Evolutionary conservation across 1,139 yeast genomes (phyloP), one percentile per base, ranked within the genome.

Genomic region (Wickerhamomyces sp.): DNA sequence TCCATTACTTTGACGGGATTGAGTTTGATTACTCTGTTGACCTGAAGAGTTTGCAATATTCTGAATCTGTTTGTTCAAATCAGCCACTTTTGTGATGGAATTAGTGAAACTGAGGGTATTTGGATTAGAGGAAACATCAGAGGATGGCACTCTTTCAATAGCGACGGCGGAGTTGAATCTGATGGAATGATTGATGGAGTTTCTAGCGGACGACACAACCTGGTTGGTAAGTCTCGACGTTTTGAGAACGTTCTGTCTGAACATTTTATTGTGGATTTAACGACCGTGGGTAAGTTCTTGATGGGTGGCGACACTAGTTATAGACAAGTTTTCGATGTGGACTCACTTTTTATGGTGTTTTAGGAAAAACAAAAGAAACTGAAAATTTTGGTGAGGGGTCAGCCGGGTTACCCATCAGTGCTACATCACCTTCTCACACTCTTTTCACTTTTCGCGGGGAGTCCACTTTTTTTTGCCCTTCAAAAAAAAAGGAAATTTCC

Each of bases 401-500:
- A n/a, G n/a, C n/a, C n/a, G n/a, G n/a, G n/a, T n/a, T n/a, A n/a
- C n/a, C n/a, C n/a, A n/a, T n/a, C n/a, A n/a, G n/a, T n/a, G n/a
- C n/a, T n/a, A n/a, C n/a, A n/a, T n/a, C n/a, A n/a, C n/a, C n/a
- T n/a, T n/a, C n/a, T n/a, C n/a, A n/a, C n/a, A n/a, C n/a, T n/a
- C n/a, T n/a, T n/a, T n/a, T n/a, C n/a, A n/a, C n/a, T n/a, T n/a
- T n/a, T n/a, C n/a, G n/a, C n/a, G n/a, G n/a, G n/a, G n/a, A n/a
- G n/a, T n/a, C n/a, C n/a, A n/a, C n/a, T n/a, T n/a, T n/a, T n/a
- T n/a, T n/a, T n/a, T n/a, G n/a, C n/a, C n/a, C n/a, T n/a, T n/a
- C n/a, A 19, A 19, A 19, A 19, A 8, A 10, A 10, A 7, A 62
- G 59, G 47, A 37, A 44, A 40, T 38, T 72, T 76, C 82, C 83